These are phyloP conservation scores for Chlamydomonas urium DNA, from an alignment of 139 green algal genomes.

Conservation along the genomic window DNA sequence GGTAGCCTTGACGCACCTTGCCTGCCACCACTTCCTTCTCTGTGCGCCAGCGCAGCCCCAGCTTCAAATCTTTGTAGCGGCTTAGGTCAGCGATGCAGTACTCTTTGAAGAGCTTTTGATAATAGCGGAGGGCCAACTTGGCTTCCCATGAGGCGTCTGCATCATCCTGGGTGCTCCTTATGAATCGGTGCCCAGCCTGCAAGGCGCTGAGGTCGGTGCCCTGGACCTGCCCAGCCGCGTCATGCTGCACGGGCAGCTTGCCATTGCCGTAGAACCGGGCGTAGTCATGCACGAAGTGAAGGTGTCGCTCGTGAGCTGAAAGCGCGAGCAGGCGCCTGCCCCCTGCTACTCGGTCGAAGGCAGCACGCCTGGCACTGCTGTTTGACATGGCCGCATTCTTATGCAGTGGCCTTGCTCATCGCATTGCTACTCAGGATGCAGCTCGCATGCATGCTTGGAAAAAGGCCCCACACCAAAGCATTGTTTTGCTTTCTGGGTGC, in stretches of 20 bases:
- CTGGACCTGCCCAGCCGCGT: slow-evolving; percentile 5
- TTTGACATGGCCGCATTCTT: too few species aligned
- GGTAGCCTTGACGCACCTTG: too few species aligned
- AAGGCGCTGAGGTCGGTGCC: slow-evolving; percentile 3
- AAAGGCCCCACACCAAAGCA: too few species aligned
- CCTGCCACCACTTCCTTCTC: slow-evolving; percentile 75
- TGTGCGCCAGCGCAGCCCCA: slow-evolving; percentile 77
- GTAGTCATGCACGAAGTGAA: not conserved
- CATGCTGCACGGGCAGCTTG: not conserved
- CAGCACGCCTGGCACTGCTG: not conserved
- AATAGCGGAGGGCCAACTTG: slow-evolving; percentile 74
- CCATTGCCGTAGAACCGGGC: not conserved
- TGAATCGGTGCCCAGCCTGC: slow-evolving; percentile 6
- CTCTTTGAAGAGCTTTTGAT: slow-evolving; percentile 85
- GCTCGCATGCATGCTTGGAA: too few species aligned
- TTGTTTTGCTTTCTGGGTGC: too few species aligned
- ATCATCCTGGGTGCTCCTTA: slow-evolving; percentile 49
- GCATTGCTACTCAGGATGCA: too few species aligned
- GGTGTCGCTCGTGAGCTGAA: slow-evolving; percentile 8
- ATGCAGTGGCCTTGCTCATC: too few species aligned
- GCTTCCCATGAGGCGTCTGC: slow-evolving; percentile 55
- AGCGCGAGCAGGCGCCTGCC: not conserved
- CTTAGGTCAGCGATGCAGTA: slow-evolving; percentile 87
- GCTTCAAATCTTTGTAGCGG: slow-evolving; percentile 35
- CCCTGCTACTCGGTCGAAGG: not conserved